A percentile compares a stretch with the other conserved stretches of the same genome.
phyloP scores from a whole-genome alignment of 441 rosid species.

The Syzygium malaccense region DNA sequence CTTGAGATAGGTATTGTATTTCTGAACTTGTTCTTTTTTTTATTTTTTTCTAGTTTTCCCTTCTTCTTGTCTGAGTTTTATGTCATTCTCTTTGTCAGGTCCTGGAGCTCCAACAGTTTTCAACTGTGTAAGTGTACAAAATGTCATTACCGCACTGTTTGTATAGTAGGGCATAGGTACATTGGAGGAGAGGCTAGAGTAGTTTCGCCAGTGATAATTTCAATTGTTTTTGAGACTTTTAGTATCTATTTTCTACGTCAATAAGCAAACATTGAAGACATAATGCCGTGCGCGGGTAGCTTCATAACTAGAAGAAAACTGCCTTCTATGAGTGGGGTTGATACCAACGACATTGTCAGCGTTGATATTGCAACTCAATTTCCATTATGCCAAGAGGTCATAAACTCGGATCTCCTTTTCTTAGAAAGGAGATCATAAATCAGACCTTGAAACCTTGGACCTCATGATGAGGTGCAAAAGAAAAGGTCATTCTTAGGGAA shows the following conservation, averaged over 20 bases:
- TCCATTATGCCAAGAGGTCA: no score
- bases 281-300: no score
- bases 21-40: neutral
- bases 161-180: neutral
- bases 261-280: no score
- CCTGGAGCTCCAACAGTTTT: constrained; percentile 85
- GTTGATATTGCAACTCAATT: no score
- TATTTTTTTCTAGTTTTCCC: neutral
- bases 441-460: neutral
- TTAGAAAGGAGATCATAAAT: neutral
- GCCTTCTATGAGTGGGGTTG: no score
- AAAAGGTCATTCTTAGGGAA: neutral
- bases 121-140: constrained; percentile 59
- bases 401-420: neutral
- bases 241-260: no score
- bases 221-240: neutral
- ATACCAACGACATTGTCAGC: no score
- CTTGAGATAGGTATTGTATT: constrained; percentile 78
- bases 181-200: neutral
- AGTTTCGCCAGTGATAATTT: neutral
- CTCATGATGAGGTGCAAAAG: neutral
- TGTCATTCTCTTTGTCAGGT: constrained; percentile 37
- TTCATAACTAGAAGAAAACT: no score
- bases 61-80: neutral
- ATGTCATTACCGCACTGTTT: neutral